Evolutionary conservation across 495 filamentous ascomycete genomes (phyloP), one percentile per base, ranked within the genome.

Genomic region (Hyaloscypha bicolor): DNA sequence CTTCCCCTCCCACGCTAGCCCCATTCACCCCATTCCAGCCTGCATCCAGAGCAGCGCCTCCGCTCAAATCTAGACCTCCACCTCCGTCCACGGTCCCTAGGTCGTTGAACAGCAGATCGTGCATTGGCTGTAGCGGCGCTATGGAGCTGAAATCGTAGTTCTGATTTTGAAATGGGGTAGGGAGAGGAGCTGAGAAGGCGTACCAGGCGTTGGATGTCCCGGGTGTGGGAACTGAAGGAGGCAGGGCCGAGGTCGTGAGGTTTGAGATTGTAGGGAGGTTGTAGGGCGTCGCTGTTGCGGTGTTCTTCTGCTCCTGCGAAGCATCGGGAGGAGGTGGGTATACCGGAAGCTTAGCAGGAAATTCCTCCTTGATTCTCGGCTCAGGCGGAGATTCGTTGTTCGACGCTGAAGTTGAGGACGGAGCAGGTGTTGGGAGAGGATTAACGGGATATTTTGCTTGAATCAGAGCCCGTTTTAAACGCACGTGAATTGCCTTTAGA

Each of bases 51-150:
- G 25, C n/a, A 30, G 31, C 32, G 33, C 57, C 25, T 25, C 25
- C 25, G 14, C 68, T 70, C 29, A 51, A 11, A 55, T 59, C 42
- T 30, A 61, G 5, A 6, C 61, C 73, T 30, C 68, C 35, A 37
- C 35, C 73, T 30, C 68, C 71, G 0, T 72, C 70, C 6, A 77
- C 71, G 4, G 75, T 78, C 9, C 71, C 76, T 2, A 87, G 69
- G 52, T 86, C 78, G 60, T 86, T 82, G 63, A 81, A 85, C 0
- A 82, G 71, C 8, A 87, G 73, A 59, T 87, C 84, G 39, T 80
- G 78, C 58, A 81, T 84, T 0, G 84, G 80, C 56, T 82, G 85
- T 48, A 85, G 80, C n/a, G 84, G 82, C 68, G 80, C 74, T 58
- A 86, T 76, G 48, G 74, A 72, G 32, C 79, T 71, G 71, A 84